Percentiles rank a stretch among this genome's conserved stretches.
phyloP scores from a whole-genome alignment of 192 early-diverging fungal species.

The Dimargaris xerosporica region DNA sequence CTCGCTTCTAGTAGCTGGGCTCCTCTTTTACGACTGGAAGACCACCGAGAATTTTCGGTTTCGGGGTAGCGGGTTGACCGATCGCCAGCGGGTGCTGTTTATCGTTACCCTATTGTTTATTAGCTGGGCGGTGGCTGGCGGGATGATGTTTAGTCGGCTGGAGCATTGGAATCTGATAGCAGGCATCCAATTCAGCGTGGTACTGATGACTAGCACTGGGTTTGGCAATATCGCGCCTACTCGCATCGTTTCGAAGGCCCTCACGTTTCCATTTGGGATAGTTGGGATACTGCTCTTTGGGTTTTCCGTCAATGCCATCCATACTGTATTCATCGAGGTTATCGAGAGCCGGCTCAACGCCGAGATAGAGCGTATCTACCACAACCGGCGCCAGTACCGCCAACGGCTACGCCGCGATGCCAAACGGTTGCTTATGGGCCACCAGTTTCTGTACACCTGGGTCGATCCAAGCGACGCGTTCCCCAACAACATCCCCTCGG shows the following conservation, averaged over 20 bases:
- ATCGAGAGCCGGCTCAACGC: neutral
- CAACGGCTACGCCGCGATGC: neutral
- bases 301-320: conserved; percentile 9
- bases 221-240: neutral
- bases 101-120: neutral
- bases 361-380: neutral
- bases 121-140: neutral
- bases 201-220: conserved; percentile 2
- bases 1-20: neutral
- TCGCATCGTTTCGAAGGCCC: neutral
- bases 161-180: conserved; percentile 6
- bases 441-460: neutral
- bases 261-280: conserved; percentile 2
- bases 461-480: too few species aligned
- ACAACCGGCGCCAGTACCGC: neutral
- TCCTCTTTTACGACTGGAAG: conserved; percentile 6
- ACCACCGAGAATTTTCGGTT: conserved; percentile 1
- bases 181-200: neutral
- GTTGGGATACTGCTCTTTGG: conserved; percentile 7
- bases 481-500: neutral
- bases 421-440: neutral
- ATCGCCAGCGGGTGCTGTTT: conserved; percentile 9
- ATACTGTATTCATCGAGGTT: conserved; percentile 1
- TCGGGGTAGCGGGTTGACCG: conserved; percentile 9
- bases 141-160: neutral